Conservation (phyloP, 2,329 filamentous ascomycete genomes). For the Fusarium paranaense region DNA sequence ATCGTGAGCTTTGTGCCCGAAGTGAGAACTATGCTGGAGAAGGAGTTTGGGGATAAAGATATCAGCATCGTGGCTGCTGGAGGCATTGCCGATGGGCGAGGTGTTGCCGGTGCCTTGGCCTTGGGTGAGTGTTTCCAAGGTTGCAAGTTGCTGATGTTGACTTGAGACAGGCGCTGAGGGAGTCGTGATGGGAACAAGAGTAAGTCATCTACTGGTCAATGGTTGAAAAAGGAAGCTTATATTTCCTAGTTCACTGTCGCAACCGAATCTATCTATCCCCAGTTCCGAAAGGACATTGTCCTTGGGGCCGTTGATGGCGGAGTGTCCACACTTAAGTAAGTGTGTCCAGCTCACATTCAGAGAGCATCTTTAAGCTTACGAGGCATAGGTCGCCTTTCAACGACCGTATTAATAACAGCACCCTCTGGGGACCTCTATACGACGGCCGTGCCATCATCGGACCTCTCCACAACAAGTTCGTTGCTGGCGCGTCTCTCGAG, state of each 20-base stretch:
- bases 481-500: conserved; percentile 54
- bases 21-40: conserved; percentile 59
- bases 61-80: conserved; percentile 67
- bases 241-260: conserved; percentile 57
- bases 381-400: conserved; percentile 54
- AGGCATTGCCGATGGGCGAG: conserved; percentile 68
- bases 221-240: conserved; percentile 1
- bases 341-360: not conserved
- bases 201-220: conserved; percentile 29
- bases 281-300: conserved; percentile 55
- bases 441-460: conserved; percentile 58
- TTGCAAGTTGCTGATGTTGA: not conserved
- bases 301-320: conserved; percentile 58
- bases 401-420: conserved; percentile 53
- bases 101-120: conserved; percentile 65
- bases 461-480: conserved; percentile 54
- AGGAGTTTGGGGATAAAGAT: conserved; percentile 49
- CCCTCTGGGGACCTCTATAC: conserved; percentile 56
- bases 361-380: not conserved
- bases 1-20: conserved; percentile 70
- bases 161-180: conserved; percentile 54
- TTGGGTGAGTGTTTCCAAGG: conserved; percentile 56
- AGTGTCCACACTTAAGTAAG: conserved; percentile 58
- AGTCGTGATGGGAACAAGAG: conserved; percentile 58
- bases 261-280: conserved; percentile 56